Base-by-base conservation (phyloP, 768 basidiomycete species). In the Auricularia auricula-judae region DNA sequence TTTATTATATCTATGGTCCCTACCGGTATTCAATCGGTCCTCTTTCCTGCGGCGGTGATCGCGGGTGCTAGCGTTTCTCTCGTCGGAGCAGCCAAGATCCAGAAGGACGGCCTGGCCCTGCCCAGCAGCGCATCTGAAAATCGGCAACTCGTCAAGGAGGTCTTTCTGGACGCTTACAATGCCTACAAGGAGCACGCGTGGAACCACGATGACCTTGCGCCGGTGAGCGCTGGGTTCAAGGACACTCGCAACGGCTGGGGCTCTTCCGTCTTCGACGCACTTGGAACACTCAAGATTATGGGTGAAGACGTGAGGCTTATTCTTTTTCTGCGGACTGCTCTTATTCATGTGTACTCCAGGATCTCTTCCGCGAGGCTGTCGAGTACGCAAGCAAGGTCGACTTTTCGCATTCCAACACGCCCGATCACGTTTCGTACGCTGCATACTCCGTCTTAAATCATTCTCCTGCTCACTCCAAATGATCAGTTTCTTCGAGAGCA, bases 261-360 rank as follows among this genome's bases (percentile, higher is more conserved):
- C 47, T 86, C 86, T 42, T 77, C 82, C 16, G 83, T 88, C 59
- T 80, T 83, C 16, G 87, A 89, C 70, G 82, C 81, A 0, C 71
- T 89, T 76, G 71, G 72, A 53, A 87, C 87, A 0, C 79, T 88
- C 83, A 85, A 59, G 56, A 35, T 59, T 59, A 29, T 59, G 23
- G 56, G 56, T 5, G 56, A 59, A 33, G 56, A 59, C 5, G 56
- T 35, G 33, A 29, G 29, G 29, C 23, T 21, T 33, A 35, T 14
- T 14, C 11, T 35, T 47, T 14, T 18, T 29, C 33, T 63, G 29
- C 33, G 16, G 1, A 60, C 8, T 33, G 5, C 56, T 54, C 35
- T 21, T 33, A 39, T 43, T 3, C 35, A 3, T 33, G 16, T 10
- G 29, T 29, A 44, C 23, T 58, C 1, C 42, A 85, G 80, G 81